Conservation (phyloP, 257 asterid species). For the Rauvolfia tetraphylla region DNA sequence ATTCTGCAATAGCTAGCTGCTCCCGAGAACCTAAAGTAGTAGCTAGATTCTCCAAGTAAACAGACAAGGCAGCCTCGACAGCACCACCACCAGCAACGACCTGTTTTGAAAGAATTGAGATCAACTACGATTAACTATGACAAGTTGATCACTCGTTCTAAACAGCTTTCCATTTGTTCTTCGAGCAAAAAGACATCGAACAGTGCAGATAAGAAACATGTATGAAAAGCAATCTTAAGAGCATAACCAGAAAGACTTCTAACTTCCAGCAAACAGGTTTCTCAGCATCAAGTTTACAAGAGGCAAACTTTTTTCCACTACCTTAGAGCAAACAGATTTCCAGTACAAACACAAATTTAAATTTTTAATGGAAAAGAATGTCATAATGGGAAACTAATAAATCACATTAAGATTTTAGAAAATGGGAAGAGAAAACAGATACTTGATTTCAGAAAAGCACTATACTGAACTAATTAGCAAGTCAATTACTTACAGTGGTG, state of each 20-base stretch:
- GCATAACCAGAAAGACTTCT: not conserved
- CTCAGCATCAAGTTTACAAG: not conserved
- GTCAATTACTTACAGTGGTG: conserved; percentile 49
- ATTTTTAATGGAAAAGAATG: not conserved
- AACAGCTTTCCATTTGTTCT: not conserved
- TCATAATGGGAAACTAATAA: not conserved
- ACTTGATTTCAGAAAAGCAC: not conserved
- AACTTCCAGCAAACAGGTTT: not conserved
- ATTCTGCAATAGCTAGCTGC: conserved; percentile 97
- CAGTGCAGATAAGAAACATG: not conserved
- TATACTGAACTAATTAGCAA: not conserved
- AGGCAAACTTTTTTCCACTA: not conserved
- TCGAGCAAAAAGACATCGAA: not conserved
- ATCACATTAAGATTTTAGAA: not conserved
- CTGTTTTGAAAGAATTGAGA: conserved; percentile 29
- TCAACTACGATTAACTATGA: not conserved
- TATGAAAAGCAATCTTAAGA: not conserved
- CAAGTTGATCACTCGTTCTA: not conserved
- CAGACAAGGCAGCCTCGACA: conserved; percentile 90
- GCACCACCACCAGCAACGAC: conserved; percentile 99
- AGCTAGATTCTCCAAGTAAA: conserved; percentile 82
- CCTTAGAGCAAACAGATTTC: not conserved
- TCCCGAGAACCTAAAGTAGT: conserved; percentile 96
- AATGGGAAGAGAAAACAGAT: not conserved
- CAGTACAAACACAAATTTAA: not conserved